These are phyloP conservation scores for Jatropha multifida DNA, from an alignment of 441 rosid genomes.

Conservation along the genomic window DNA sequence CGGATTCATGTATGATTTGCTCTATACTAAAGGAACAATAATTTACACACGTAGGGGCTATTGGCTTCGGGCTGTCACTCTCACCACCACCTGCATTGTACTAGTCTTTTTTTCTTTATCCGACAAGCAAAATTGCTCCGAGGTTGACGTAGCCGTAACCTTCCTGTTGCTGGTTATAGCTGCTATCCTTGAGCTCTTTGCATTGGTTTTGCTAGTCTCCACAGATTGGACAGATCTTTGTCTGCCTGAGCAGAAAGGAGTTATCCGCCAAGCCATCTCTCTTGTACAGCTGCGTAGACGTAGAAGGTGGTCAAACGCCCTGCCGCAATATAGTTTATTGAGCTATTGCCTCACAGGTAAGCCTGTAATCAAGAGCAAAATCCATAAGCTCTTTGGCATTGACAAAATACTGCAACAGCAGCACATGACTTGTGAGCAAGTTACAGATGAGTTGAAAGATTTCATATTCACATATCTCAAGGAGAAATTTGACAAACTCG, in stretches of 20 bases:
- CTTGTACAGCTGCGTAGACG: not conserved
- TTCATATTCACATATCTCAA: constrained; percentile 10
- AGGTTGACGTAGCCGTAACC: constrained; percentile 11
- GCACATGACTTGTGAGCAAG: not conserved
- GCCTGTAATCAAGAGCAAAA: not conserved
- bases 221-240: constrained; percentile 24
- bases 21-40: constrained; percentile 27
- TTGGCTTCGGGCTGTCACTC: constrained; percentile 23
- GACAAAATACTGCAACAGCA: not conserved
- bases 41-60: constrained; percentile 13
- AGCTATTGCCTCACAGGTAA: constrained; percentile 9
- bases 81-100: constrained; percentile 23
- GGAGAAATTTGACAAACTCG: constrained; percentile 8
- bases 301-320: constrained; percentile 25
- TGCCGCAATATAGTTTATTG: constrained; percentile 22
- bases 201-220: constrained; percentile 2
- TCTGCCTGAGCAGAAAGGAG: not conserved
- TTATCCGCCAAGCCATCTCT: not conserved
- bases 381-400: not conserved
- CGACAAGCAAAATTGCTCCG: not conserved
- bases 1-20: constrained; percentile 28
- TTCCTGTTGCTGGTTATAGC: constrained; percentile 19
- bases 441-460: not conserved
- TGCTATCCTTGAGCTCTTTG: constrained; percentile 21
- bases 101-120: constrained; percentile 9